Base-by-base conservation (phyloP, 208 protist genomes). In the Wallacemonas sp. region DNA sequence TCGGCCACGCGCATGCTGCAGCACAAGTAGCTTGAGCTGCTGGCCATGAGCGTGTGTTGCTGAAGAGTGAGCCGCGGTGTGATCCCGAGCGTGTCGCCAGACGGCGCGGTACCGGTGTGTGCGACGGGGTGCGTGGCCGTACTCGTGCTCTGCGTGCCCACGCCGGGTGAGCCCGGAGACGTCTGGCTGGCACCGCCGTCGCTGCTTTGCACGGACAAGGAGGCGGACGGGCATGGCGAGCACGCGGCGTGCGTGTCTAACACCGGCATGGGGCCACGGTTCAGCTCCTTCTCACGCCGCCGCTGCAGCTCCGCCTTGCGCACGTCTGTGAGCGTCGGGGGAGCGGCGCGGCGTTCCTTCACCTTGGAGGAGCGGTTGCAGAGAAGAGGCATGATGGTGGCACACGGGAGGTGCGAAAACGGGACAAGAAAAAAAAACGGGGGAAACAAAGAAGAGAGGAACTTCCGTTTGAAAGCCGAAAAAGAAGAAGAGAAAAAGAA, bases 311-410 rank as follows among this genome's bases (percentile, higher is more conserved):
- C 77, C 3, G 41, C 57, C 54, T 72, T 71, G 33, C 55, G 71
- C 36, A 42, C 45, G 41, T 82, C 67, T 10, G 77, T 82, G 20
- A 74, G n/a, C 14, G 77, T 82, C 3, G 39, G 48, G 5, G 55
- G 23, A 7, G 14, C 31, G 16, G 41, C 14, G 20, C 26, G 66
- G 28, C 50, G 22, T 32, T 61, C 59, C 52, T 79, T 74, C 1
- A 74, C 65, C 64, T 81, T 73, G 32, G 46, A 65, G 16, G 16
- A 8, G 0, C 39, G 25, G 18, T 12, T 20, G 38, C 68, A 72
- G 12, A 32, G 49, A 23, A 82, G 41, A 22, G 69, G 54, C 32
- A 39, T 74, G 20, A 25, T 44, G 14, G 14, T 28, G 10, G 3
- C 2, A 46, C 4, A 61, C 28, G 44, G n/a, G n/a, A n/a, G n/a